Conservation (phyloP, 1,284 basidiomycete species). For the Pascua sp. region DNA sequence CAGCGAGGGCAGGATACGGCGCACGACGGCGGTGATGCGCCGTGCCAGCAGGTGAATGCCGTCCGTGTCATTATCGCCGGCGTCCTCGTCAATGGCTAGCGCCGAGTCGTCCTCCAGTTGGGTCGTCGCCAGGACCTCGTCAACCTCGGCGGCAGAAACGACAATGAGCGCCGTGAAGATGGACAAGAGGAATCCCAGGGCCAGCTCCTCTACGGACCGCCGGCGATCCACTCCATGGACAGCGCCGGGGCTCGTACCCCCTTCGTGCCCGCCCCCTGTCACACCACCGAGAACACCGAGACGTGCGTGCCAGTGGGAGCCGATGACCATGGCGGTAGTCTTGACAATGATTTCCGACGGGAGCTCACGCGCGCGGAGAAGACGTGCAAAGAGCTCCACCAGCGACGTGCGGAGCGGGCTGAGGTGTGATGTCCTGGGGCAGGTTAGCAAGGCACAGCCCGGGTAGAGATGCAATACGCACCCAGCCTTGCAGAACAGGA, state of each 20-base stretch:
- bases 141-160: conserved; percentile 59
- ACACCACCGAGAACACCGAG: conserved; percentile 50
- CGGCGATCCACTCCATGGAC: conserved; percentile 21
- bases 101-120: conserved; percentile 39
- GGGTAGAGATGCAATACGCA: conserved; percentile 40
- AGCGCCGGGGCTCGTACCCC: conserved; percentile 17
- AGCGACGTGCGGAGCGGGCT: conserved; percentile 18
- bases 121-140: conserved; percentile 32
- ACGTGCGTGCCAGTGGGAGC: conserved; percentile 75
- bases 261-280: conserved; percentile 44
- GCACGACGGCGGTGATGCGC: conserved; percentile 76
- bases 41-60: conserved; percentile 57
- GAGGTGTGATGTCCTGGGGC: conserved; percentile 41
- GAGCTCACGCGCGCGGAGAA: conserved; percentile 67
- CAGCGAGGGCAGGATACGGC: conserved; percentile 79
- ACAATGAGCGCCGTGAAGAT: conserved; percentile 66
- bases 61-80: conserved; percentile 47
- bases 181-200: conserved; percentile 69
- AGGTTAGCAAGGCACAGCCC: neutral
- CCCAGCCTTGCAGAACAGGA: conserved; percentile 40
- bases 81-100: conserved; percentile 35
- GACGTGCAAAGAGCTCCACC: conserved; percentile 26
- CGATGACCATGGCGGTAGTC: conserved; percentile 68
- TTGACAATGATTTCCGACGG: conserved; percentile 72
- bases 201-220: conserved; percentile 60